Percentiles rank a stretch among this genome's conserved stretches.
Conservation (phyloP, 352 stramenopile genomes). For the Pythium coloratum region DNA sequence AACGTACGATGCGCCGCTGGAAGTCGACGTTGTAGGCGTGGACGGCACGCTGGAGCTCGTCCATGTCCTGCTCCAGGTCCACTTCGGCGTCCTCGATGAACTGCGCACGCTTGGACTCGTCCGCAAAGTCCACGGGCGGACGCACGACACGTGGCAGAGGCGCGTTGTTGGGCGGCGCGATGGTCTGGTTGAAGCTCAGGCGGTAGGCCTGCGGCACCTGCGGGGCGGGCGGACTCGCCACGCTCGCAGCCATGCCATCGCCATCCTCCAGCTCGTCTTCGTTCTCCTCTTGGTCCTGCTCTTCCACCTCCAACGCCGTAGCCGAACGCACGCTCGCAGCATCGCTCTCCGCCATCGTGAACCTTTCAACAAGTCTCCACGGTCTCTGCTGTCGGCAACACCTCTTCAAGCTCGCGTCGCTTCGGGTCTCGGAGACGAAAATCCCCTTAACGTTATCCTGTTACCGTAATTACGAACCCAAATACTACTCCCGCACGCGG, state of each 20-base stretch:
- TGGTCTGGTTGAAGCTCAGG: conserved; percentile 30
- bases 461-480: conserved; percentile 6
- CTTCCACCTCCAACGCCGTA: neutral
- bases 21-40: conserved; percentile 86
- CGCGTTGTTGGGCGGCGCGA: conserved; percentile 26
- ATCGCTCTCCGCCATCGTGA: neutral
- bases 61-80: conserved; percentile 78
- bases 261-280: neutral
- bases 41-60: conserved; percentile 75
- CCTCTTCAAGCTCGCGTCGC: neutral
- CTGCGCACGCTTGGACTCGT: conserved; percentile 75
- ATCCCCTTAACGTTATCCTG: neutral
- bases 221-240: neutral
- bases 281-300: neutral
- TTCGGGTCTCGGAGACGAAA: neutral
- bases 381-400: neutral
- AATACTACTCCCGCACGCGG: neutral
- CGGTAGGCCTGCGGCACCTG: conserved; percentile 28
- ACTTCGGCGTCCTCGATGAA: conserved; percentile 73
- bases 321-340: conserved; percentile 2
- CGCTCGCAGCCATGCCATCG: neutral
- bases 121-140: conserved; percentile 56
- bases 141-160: conserved; percentile 29
- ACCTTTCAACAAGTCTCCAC: neutral
- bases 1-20: conserved; percentile 70